phyloP scores from a whole-genome alignment of 2,329 filamentous ascomycete species.

The Stachybotrys chartarum region DNA sequence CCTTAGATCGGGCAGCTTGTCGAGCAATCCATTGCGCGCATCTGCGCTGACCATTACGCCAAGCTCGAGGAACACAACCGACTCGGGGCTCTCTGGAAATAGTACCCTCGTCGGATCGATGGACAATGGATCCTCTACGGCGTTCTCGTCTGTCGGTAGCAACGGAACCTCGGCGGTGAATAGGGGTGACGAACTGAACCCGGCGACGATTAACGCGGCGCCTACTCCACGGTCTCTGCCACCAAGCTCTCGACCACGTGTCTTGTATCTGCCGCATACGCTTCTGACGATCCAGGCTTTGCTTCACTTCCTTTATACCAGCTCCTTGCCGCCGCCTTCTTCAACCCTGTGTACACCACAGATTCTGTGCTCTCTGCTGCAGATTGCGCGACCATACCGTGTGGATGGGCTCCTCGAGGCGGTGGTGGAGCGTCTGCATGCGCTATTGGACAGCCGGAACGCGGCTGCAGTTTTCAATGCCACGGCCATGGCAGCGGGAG shows the following conservation, averaged over 20 bases:
- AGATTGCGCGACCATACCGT: conserved; percentile 87
- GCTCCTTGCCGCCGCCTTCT: conserved; percentile 68
- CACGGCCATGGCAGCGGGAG: conserved; percentile 93
- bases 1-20: conserved; percentile 53
- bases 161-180: conserved; percentile 30
- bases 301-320: conserved; percentile 90
- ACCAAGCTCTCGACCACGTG: conserved; percentile 66
- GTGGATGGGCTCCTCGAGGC: conserved; percentile 89
- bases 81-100: conserved; percentile 25
- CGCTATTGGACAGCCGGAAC: conserved; percentile 84
- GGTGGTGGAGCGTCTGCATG: conserved; percentile 83
- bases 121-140: conserved; percentile 17
- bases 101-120: conserved; percentile 26
- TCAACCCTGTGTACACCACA: conserved; percentile 86
- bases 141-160: conserved; percentile 26
- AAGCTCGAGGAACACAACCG: conserved; percentile 44
- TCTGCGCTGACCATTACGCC: conserved; percentile 83
- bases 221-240: conserved; percentile 51
- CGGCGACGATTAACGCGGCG: conserved; percentile 40
- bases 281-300: conserved; percentile 83
- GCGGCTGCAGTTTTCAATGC: conserved; percentile 97
- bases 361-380: conserved; percentile 88
- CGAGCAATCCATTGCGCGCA: conserved; percentile 56
- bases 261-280: conserved; percentile 89
- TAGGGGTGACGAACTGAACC: conserved; percentile 33